phyloP scores from a whole-genome alignment of 345 rosid species.

The Bruguiera parviflora region DNA sequence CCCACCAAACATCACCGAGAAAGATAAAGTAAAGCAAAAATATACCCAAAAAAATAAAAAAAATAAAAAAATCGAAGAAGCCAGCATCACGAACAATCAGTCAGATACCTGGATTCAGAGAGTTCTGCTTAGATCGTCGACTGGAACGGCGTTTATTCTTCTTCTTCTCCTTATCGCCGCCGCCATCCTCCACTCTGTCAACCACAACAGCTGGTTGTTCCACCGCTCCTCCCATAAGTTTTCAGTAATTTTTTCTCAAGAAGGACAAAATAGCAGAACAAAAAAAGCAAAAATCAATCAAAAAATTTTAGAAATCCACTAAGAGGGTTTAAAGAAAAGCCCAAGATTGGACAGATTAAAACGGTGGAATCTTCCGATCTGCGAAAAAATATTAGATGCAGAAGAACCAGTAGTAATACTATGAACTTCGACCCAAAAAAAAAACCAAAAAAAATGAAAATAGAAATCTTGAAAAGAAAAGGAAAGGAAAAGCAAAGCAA shows the following conservation, averaged over 20 bases:
- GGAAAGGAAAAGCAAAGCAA: neutral
- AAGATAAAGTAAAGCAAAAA: no score
- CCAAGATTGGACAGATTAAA: constrained; percentile 25
- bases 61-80: neutral
- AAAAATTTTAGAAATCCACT: neutral
- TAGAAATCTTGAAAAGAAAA: neutral
- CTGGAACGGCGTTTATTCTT: constrained; percentile 57
- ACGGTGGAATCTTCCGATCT: constrained; percentile 47
- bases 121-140: constrained; percentile 65
- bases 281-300: neutral
- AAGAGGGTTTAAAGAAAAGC: neutral
- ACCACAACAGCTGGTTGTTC: constrained; percentile 36
- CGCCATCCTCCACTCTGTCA: constrained; percentile 53
- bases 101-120: constrained; percentile 23
- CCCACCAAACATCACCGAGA: no score
- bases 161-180: constrained; percentile 52
- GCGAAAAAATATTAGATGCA: constrained; percentile 36
- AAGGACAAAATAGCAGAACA: neutral
- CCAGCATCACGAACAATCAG: neutral
- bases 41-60: neutral
- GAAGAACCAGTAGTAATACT: constrained; percentile 30
- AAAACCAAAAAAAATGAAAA: neutral
- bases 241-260: neutral
- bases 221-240: constrained; percentile 39
- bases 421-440: neutral